These are phyloP conservation scores for Colletotrichum sp. DNA, from an alignment of 2,329 filamentous ascomycete genomes.

Conservation along the genomic window DNA sequence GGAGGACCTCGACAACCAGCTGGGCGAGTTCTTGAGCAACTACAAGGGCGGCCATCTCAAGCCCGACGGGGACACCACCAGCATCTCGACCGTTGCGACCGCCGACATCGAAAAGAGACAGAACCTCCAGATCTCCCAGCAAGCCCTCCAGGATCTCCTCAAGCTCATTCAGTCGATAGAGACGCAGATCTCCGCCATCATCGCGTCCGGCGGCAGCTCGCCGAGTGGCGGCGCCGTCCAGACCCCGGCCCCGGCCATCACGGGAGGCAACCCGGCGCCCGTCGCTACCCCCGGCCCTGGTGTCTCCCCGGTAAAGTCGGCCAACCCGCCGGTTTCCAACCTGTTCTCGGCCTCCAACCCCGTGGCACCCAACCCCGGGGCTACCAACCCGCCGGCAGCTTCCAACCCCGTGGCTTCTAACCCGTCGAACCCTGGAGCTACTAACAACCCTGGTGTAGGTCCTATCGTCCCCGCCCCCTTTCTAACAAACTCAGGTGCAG, in stretches of 20 bases:
- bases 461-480: constrained; percentile 4
- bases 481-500: background rate
- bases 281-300: background rate
- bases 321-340: background rate
- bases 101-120: constrained; percentile 3
- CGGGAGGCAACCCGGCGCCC: background rate
- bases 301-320: background rate
- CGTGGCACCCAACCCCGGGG: background rate
- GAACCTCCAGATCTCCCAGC: background rate
- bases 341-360: background rate
- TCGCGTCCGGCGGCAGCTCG: background rate
- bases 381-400: background rate
- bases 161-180: constrained; percentile 17
- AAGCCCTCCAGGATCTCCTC: constrained; percentile 6
- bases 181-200: background rate
- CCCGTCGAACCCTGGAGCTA: background rate
- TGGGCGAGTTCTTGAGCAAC: background rate
- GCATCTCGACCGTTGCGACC: background rate
- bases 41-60: background rate
- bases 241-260: background rate
- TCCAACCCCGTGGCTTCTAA: background rate
- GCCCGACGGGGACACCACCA: background rate
- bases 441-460: background rate
- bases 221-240: background rate
- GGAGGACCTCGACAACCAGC: constrained; percentile 1